A percentile compares a stretch with the other conserved stretches of the same genome.
Conservation (phyloP, 495 filamentous ascomycete species). For the Tuber aestivum region DNA sequence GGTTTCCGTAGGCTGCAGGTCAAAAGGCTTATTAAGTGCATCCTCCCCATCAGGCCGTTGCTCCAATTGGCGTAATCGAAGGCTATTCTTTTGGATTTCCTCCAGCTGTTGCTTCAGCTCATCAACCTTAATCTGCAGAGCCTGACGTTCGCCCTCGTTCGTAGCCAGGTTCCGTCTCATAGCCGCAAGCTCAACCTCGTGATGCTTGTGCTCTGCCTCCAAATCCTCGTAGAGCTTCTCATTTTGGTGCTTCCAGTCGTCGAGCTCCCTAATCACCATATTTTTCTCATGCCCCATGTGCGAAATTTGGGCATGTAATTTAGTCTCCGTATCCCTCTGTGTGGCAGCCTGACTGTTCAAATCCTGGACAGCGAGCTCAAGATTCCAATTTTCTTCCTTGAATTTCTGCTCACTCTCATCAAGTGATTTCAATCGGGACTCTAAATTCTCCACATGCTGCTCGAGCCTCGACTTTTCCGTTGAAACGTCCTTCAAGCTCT, state of each 20-base stretch:
- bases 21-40: slow-evolving; percentile 42
- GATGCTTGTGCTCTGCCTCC: slow-evolving; percentile 64
- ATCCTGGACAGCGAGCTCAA: slow-evolving; percentile 85
- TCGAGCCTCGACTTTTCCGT: slow-evolving; percentile 72
- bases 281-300: slow-evolving; percentile 67
- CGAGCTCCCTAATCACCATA: slow-evolving; percentile 69
- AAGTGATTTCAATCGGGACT: slow-evolving; percentile 68
- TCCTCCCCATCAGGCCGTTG: slow-evolving; percentile 58
- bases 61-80: slow-evolving; percentile 59
- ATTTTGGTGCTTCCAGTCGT: slow-evolving; percentile 74
- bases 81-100: slow-evolving; percentile 33
- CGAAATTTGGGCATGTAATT: slow-evolving; percentile 65
- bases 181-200: slow-evolving; percentile 77
- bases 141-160: slow-evolving; percentile 65
- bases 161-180: slow-evolving; percentile 67
- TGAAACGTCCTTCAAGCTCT: slow-evolving; percentile 66
- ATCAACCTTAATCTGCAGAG: slow-evolving; percentile 73
- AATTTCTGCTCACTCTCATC: slow-evolving; percentile 92
- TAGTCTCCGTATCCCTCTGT: slow-evolving; percentile 68
- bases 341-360: slow-evolving; percentile 63
- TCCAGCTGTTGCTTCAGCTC: slow-evolving; percentile 82
- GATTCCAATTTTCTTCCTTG: slow-evolving; percentile 96
- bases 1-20: slow-evolving; percentile 51
- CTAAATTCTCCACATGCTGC: slow-evolving; percentile 69
- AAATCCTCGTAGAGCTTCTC: slow-evolving; percentile 77